These are phyloP conservation scores for Pleurozium schreberi DNA, from an alignment of 225 moss, liverwort and hornwort species.

Conservation along the genomic window DNA sequence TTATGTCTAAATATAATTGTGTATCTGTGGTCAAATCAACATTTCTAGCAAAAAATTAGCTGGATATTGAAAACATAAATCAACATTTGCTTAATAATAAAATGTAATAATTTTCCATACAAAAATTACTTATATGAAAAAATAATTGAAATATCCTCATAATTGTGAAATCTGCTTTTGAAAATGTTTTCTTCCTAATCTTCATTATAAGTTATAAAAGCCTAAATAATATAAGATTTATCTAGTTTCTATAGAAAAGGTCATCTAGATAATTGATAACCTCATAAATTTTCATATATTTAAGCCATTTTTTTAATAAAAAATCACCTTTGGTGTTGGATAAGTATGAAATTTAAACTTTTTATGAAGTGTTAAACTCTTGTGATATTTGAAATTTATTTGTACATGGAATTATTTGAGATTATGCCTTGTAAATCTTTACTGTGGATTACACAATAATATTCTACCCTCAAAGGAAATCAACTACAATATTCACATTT, in stretches of 20 bases:
- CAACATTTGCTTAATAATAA: too few relatives aligned
- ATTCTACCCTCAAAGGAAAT: too few relatives aligned
- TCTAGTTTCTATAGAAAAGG: not conserved
- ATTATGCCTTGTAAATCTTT: too few relatives aligned
- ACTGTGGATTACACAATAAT: not conserved
- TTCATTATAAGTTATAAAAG: too few relatives aligned
- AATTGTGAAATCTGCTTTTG: accelerated
- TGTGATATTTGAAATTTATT: not conserved
- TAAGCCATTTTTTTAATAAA: not conserved
- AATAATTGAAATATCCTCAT: not conserved
- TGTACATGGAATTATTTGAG: not conserved
- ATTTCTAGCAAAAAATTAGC: not conserved
- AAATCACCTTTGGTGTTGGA: accelerated
- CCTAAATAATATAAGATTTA: too few relatives aligned
- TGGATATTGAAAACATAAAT: not conserved
- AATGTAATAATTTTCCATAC: too few relatives aligned
- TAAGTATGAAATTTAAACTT: not conserved
- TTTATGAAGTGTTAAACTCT: too few relatives aligned
- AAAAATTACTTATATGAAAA: not conserved
- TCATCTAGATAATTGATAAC: too few relatives aligned
- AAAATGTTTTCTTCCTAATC: accelerated
- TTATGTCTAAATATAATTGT: accelerated
- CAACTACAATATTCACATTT: not conserved
- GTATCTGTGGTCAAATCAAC: accelerated
- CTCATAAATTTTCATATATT: not conserved